Percentiles rank a stretch among this genome's conserved stretches.
Conservation (phyloP, 169 alveolate species). For the Ichthyophthirius multifiliis region DNA sequence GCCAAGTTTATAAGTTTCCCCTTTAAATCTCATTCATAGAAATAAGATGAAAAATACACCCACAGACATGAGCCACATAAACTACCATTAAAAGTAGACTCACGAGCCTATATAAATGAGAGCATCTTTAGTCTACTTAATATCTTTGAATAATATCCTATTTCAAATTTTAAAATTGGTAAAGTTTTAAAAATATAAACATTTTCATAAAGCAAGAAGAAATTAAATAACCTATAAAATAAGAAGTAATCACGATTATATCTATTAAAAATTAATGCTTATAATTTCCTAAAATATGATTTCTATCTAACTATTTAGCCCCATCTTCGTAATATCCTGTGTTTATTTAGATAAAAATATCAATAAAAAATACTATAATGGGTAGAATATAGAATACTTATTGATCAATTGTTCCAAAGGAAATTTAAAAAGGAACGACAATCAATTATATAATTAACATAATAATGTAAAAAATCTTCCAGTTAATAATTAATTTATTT, state of each 20-base stretch:
- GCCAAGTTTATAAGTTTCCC: neutral
- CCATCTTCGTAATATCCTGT: conserved; percentile 6
- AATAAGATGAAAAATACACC: neutral
- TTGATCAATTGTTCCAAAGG: neutral
- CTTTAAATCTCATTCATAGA: neutral
- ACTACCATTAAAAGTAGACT: neutral
- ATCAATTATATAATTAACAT: neutral
- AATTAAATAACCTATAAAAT: neutral
- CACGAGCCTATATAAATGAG: neutral
- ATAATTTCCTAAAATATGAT: neutral
- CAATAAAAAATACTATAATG: neutral
- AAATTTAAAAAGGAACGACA: neutral
- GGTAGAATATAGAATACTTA: neutral
- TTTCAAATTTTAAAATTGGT: neutral
- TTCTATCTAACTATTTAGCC: neutral
- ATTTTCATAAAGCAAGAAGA: neutral
- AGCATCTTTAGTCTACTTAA: neutral
- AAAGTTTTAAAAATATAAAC: neutral
- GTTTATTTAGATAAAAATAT: neutral
- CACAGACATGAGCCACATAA: neutral
- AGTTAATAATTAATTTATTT: neutral
- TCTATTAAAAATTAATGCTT: neutral
- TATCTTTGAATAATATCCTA: neutral
- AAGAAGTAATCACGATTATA: too few relatives aligned
- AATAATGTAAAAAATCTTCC: neutral